phyloP scores from a whole-genome alignment of 345 rosid genomes.

The Tarenaya hassleriana region DNA sequence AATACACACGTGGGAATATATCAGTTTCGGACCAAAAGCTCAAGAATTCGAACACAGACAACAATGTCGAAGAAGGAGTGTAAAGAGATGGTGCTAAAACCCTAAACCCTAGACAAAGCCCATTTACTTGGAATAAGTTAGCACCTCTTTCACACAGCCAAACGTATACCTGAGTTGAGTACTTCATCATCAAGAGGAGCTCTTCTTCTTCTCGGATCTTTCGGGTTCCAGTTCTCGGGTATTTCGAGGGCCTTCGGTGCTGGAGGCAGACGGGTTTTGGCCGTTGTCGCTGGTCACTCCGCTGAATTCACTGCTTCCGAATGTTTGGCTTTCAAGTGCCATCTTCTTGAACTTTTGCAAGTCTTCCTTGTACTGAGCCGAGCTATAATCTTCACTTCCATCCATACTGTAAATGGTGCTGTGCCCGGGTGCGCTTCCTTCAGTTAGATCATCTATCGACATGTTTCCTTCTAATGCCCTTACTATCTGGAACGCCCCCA shows the following conservation, averaged over 20 bases:
- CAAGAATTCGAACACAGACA: too few species aligned
- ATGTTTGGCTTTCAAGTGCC: constrained; percentile 60
- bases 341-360: constrained; percentile 55
- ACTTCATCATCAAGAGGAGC: not conserved
- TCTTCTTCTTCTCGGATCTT: constrained; percentile 15
- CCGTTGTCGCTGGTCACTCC: constrained; percentile 44
- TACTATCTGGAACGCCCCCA: constrained; percentile 47
- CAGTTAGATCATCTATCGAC: constrained; percentile 51
- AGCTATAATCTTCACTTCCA: constrained; percentile 60
- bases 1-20: too few species aligned
- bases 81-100: too few species aligned
- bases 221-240: constrained; percentile 42
- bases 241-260: constrained; percentile 43
- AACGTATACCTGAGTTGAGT: not conserved
- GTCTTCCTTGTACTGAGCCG: constrained; percentile 61
- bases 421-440: constrained; percentile 48
- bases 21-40: too few species aligned
- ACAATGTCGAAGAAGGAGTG: too few species aligned
- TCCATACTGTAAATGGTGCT: constrained; percentile 37
- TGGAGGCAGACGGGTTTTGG: constrained; percentile 47
- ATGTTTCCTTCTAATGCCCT: constrained; percentile 78
- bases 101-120: too few species aligned
- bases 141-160: not conserved
- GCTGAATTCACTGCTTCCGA: constrained; percentile 43
- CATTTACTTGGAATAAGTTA: too few species aligned